Evolutionary conservation across 2,329 filamentous ascomycete genomes (phyloP).

Genomic region (Coleophoma crateriformis): DNA sequence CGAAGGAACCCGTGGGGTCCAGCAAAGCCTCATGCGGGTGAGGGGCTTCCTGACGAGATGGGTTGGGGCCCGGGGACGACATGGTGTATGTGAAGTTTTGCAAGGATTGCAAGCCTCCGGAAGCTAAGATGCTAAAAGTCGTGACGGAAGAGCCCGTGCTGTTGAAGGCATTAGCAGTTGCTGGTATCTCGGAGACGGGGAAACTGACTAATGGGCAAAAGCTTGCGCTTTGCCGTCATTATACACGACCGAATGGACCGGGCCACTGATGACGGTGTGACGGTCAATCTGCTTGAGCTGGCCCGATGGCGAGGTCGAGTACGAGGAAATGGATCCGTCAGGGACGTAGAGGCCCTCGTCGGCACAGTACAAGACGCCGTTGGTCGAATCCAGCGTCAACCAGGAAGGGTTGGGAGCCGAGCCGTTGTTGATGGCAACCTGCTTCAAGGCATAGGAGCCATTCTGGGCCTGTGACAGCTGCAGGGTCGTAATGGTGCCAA

Average conservation of each 20-base stretch:
- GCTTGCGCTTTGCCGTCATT: conserved; percentile 33
- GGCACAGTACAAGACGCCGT: conserved; percentile 18
- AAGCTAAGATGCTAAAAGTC: conserved; percentile 31
- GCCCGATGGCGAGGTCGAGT: conserved; percentile 30
- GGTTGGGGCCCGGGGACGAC: conserved; percentile 27
- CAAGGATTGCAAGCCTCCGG: conserved; percentile 15
- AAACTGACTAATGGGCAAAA: conserved; percentile 25
- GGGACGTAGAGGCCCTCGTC: conserved; percentile 15
- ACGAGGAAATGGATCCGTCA: conserved; percentile 15
- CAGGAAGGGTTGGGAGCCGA: conserved; percentile 18
- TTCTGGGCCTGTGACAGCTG: conserved; percentile 18
- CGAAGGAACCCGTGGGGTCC: conserved; percentile 43
- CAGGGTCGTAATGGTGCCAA: conserved; percentile 28
- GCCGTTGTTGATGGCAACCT: conserved; percentile 13
- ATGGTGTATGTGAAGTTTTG: conserved; percentile 37
- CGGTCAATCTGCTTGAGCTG: conserved; percentile 31
- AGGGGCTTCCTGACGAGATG: conserved; percentile 35
- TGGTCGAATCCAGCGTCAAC: conserved; percentile 17
- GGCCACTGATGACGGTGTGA: conserved; percentile 31
- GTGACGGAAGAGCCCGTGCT: conserved; percentile 16
- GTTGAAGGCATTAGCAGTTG: conserved; percentile 24
- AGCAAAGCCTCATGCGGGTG: conserved; percentile 47
- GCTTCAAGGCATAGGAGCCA: conserved; percentile 15
- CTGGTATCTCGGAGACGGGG: conserved; percentile 39
- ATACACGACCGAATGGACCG: conserved; percentile 33